Conservation (phyloP, 495 filamentous ascomycete genomes). For the Penicillium subrubescens region DNA sequence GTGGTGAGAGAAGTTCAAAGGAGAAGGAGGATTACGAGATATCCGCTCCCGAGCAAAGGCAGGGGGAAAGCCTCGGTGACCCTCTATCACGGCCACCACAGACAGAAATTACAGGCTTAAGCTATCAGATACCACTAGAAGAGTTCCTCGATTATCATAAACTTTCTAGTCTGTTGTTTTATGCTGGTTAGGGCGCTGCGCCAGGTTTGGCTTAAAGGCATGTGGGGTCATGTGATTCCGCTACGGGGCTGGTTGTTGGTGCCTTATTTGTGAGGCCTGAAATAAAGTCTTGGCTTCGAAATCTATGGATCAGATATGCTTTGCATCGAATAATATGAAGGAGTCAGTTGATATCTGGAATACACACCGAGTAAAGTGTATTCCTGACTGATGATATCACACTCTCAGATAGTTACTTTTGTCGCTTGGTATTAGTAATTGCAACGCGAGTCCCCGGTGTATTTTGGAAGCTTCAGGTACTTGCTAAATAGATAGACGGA, state of each 20-base stretch:
- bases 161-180: slow-evolving; percentile 7
- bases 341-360: too few relatives aligned
- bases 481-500: too few relatives aligned
- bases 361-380: too few relatives aligned
- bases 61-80: slow-evolving; percentile 13
- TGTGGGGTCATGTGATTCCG: slow-evolving; percentile 23
- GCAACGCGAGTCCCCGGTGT: too few relatives aligned
- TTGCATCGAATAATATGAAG: too few relatives aligned
- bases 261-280: slow-evolving; percentile 8
- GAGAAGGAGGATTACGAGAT: slow-evolving; percentile 26
- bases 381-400: too few relatives aligned
- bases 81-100: slow-evolving; percentile 12
- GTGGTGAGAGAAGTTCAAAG: slow-evolving; percentile 25
- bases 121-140: neutral
- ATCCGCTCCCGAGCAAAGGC: slow-evolving; percentile 25
- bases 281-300: neutral
- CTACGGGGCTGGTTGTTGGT: neutral
- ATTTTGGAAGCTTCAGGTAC: too few relatives aligned
- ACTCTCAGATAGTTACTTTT: too few relatives aligned
- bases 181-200: slow-evolving; percentile 7
- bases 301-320: too few relatives aligned
- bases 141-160: neutral
- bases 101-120: neutral
- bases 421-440: too few relatives aligned
- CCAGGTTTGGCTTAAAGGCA: slow-evolving; percentile 17